phyloP scores from a whole-genome alignment of 768 basidiomycete genomes.

The Termitomyces sp. region DNA sequence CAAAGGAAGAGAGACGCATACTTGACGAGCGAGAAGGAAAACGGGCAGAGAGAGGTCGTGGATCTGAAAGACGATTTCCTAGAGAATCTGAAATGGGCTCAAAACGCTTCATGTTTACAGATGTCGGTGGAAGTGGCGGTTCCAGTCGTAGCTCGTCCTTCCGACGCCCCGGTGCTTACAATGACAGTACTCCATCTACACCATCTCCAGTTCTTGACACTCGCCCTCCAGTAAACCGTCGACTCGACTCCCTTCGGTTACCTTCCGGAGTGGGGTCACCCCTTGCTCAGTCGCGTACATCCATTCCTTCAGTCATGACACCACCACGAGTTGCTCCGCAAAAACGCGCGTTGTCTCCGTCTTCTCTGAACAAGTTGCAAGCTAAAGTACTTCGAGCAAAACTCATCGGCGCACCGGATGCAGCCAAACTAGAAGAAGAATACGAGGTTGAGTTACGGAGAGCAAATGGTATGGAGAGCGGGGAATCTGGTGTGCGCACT shows the following conservation, averaged over 20 bases:
- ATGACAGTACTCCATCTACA: conserved; percentile 53
- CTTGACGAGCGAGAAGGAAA: conserved; percentile 78
- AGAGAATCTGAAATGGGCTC: conserved; percentile 41
- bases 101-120: conserved; percentile 66
- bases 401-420: conserved; percentile 77
- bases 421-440: conserved; percentile 74
- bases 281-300: conserved; percentile 64
- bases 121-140: conserved; percentile 53
- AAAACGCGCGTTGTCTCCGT: conserved; percentile 58
- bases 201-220: conserved; percentile 48
- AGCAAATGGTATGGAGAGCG: conserved; percentile 40
- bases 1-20: conserved; percentile 78
- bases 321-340: conserved; percentile 43
- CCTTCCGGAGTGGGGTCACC: conserved; percentile 60
- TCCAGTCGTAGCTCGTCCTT: conserved; percentile 88
- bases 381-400: conserved; percentile 91
- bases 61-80: conserved; percentile 24
- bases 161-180: conserved; percentile 69
- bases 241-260: conserved; percentile 59
- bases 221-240: conserved; percentile 40
- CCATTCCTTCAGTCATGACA: conserved; percentile 89
- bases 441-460: conserved; percentile 70
- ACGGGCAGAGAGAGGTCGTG: conserved; percentile 34
- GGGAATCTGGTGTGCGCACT: conserved; percentile 41
- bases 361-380: conserved; percentile 87